These are phyloP conservation scores for Ophiostoma sp. DNA, from an alignment of 2,329 filamentous ascomycete species.

Conservation along the genomic window DNA sequence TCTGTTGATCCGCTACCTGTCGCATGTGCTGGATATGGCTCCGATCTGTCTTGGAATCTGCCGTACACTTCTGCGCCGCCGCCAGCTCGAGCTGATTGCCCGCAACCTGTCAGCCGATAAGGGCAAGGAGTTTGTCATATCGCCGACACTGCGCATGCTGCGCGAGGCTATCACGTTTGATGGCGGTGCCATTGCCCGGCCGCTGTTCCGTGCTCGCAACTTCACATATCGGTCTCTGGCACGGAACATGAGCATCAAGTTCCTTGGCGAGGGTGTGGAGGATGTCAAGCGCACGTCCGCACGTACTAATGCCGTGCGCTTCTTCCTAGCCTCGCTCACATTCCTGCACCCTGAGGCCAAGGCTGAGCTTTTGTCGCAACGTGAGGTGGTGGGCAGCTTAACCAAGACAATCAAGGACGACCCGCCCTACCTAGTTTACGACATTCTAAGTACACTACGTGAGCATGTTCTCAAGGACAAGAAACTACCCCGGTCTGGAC, in stretches of 20 bases:
- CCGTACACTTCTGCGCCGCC: constrained; percentile 76
- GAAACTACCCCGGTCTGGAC: constrained; percentile 69
- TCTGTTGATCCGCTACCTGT: constrained; percentile 76
- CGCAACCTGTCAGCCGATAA: constrained; percentile 77
- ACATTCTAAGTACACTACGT: constrained; percentile 71
- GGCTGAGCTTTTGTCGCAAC: constrained; percentile 77
- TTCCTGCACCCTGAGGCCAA: constrained; percentile 77
- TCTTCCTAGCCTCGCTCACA: constrained; percentile 76
- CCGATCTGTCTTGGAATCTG: constrained; percentile 76
- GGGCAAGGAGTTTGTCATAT: constrained; percentile 83
- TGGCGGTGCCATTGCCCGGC: constrained; percentile 75
- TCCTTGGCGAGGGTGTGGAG: constrained; percentile 59
- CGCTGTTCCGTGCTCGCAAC: constrained; percentile 75
- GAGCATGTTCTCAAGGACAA: constrained; percentile 72
- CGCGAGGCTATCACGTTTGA: constrained; percentile 85
- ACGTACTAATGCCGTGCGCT: constrained; percentile 77
- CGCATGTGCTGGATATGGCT: constrained; percentile 70
- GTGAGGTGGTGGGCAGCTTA: constrained; percentile 67
- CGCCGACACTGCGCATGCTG: constrained; percentile 80
- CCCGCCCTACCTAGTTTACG: constrained; percentile 69
- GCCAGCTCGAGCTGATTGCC: constrained; percentile 77
- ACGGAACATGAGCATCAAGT: constrained; percentile 74
- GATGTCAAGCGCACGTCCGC: constrained; percentile 73
- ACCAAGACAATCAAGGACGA: constrained; percentile 79
- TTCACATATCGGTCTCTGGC: constrained; percentile 78